Conservation (phyloP, 116 monocot species). For the Cymodocea nodosa region DNA sequence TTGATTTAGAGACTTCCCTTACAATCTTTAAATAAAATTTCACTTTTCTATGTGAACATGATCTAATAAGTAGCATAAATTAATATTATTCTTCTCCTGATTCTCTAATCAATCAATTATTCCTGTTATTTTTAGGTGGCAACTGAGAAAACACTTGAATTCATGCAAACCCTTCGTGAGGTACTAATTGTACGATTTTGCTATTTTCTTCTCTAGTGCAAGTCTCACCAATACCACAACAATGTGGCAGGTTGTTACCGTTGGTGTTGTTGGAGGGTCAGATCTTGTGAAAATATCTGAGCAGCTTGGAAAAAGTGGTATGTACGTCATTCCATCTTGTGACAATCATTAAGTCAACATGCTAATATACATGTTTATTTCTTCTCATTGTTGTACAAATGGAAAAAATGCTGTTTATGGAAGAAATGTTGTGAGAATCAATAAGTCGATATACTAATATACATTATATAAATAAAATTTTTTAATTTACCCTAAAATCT, state of each 20-base stretch:
- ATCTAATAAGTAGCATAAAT: too few relatives aligned
- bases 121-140: slow-evolving; percentile 30
- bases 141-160: slow-evolving; percentile 68
- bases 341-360: neutral
- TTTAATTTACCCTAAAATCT: too few relatives aligned
- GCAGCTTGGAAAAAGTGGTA: slow-evolving; percentile 86
- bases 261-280: slow-evolving; percentile 95
- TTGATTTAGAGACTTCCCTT: too few relatives aligned
- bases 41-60: too few relatives aligned
- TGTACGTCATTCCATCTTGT: neutral
- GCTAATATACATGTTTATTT: neutral
- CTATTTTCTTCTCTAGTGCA: neutral
- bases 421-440: too few relatives aligned
- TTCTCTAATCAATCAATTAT: neutral
- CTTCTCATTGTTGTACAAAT: too few relatives aligned
- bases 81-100: neutral
- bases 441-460: too few relatives aligned
- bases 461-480: too few relatives aligned
- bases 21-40: too few relatives aligned
- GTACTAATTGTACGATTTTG: slow-evolving; percentile 17
- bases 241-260: slow-evolving; percentile 56
- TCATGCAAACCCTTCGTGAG: slow-evolving; percentile 66
- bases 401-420: too few relatives aligned
- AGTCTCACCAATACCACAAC: neutral
- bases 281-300: slow-evolving; percentile 94